Evolutionary conservation across 1,284 basidiomycete genomes (phyloP), one percentile per base, ranked within the genome.

Genomic region (Fomitopsis palustris): DNA sequence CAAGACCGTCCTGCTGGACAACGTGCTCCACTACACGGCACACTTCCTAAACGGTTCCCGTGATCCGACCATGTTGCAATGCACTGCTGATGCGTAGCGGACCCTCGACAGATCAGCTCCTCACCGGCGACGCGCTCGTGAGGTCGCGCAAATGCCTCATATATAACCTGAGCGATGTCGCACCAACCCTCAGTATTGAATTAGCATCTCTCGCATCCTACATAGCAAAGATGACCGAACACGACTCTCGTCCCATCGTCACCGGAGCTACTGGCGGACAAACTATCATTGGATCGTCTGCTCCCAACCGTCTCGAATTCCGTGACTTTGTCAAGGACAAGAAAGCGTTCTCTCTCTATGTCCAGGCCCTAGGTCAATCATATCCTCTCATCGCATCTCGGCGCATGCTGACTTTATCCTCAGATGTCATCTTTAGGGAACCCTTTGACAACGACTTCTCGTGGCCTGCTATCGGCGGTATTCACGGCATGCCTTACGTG

Each of bases 391-490:
- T 12, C 17, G 3, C 31, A 3, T 47, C 10, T 16, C 1, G 14
- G 23, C n/a, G 2, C 33, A 14, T 1, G 29, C 17, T 29, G 55
- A 25, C 49, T 38, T 29, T n/a, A 17, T 6, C 25, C n/a, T 31
- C 54, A 80, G 79, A 68, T 54, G 45, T 56, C 16, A 77, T 81
- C 69, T 70, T 68, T 45, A 63, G 68, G 25, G 55, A 60, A 10
- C 51, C 47, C 14, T 56, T 31, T 67, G 2, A 61, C 69, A 62
- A 55, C 31, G 62, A 76, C 6, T 63, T 62, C 23, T 81, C 80
- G 7, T 78, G 74, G 69, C 81, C 80, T 70, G 73, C 75, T 53
- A 71, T 82, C 51, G 74, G 69, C 7, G 78, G 79, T n/a, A 83
- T 83, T 55, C 81, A 83, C 60, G 81, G 81, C 4, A 63, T 78